Evolutionary conservation across 306 rosid species (phyloP).

Genomic region (Ormosia semicastrata): DNA sequence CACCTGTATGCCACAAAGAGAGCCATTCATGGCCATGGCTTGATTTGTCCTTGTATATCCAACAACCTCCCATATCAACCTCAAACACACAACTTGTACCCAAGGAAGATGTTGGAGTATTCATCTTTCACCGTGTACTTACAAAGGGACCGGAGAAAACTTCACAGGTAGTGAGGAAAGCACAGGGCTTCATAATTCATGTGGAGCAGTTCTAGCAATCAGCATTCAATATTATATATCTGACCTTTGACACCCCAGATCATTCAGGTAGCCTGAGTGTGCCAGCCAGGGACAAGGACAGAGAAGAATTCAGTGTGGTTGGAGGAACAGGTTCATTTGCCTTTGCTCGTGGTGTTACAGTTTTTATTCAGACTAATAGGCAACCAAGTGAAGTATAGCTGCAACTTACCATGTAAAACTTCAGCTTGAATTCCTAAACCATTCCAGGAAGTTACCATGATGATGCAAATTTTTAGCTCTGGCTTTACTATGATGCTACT

Average conservation of each 20-base stretch:
- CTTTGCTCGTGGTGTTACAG: no score
- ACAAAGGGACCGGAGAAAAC: constrained; percentile 76
- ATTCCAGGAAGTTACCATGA: background rate
- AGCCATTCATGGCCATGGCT: constrained; percentile 47
- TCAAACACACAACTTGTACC: constrained; percentile 20
- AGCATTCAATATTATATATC: constrained; percentile 63
- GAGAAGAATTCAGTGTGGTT: constrained; percentile 45
- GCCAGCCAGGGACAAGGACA: constrained; percentile 43
- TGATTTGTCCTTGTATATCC: constrained; percentile 76
- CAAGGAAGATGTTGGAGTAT: constrained; percentile 40
- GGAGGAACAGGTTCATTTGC: no score
- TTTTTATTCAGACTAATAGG: no score
- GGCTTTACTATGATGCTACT: background rate
- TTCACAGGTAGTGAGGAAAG: constrained; percentile 62
- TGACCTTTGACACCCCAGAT: constrained; percentile 57
- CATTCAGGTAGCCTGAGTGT: constrained; percentile 69
- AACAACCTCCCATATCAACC: constrained; percentile 46
- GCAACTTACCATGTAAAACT: no score
- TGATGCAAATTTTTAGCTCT: background rate
- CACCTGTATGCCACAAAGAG: constrained; percentile 53
- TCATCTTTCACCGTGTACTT: constrained; percentile 57
- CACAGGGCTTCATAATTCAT: constrained; percentile 69
- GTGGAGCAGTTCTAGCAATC: constrained; percentile 54
- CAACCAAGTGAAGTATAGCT: no score
- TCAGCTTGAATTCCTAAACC: background rate